phyloP scores from a whole-genome alignment of 1,284 basidiomycete genomes.

The Sanguinoderma infundibulare region DNA sequence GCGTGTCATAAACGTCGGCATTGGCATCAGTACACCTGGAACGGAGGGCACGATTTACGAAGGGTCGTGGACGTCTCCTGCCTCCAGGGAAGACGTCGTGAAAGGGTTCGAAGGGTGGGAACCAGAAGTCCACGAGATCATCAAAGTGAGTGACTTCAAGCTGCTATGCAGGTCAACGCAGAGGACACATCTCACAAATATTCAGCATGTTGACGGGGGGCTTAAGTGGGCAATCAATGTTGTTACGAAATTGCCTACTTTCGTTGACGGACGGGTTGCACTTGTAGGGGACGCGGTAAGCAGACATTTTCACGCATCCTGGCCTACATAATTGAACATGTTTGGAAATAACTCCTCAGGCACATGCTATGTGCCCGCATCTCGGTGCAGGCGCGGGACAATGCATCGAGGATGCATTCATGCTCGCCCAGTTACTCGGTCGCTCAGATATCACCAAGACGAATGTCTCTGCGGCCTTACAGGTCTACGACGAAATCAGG shows the following conservation, averaged over 20 bases:
- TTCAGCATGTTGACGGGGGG: slow-evolving; percentile 7
- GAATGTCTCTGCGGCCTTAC: neutral
- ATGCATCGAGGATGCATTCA: slow-evolving; percentile 36
- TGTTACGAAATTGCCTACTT: slow-evolving; percentile 28
- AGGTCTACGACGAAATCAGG: slow-evolving; percentile 11
- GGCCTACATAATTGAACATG: neutral
- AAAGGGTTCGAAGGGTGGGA: slow-evolving; percentile 32
- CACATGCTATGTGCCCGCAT: slow-evolving; percentile 34
- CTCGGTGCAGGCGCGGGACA: slow-evolving; percentile 44
- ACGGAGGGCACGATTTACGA: slow-evolving; percentile 30
- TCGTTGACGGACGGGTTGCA: slow-evolving; percentile 27
- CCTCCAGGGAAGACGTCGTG: slow-evolving; percentile 26
- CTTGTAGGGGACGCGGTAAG: slow-evolving; percentile 30
- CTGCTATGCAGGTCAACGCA: neutral
- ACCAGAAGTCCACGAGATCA: slow-evolving; percentile 30
- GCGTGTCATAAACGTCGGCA: slow-evolving; percentile 29
- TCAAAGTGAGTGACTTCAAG: neutral
- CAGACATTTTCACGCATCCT: slow-evolving; percentile 18
- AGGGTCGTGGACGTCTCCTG: slow-evolving; percentile 31
- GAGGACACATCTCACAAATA: neutral
- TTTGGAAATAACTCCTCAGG: neutral
- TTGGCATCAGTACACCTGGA: slow-evolving; percentile 23
- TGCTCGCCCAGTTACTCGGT: slow-evolving; percentile 11
- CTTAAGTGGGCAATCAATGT: slow-evolving; percentile 32
- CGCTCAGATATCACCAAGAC: neutral